Base-by-base conservation (phyloP, 176 grass and related monocot species). In the Musa schizocarpa region DNA sequence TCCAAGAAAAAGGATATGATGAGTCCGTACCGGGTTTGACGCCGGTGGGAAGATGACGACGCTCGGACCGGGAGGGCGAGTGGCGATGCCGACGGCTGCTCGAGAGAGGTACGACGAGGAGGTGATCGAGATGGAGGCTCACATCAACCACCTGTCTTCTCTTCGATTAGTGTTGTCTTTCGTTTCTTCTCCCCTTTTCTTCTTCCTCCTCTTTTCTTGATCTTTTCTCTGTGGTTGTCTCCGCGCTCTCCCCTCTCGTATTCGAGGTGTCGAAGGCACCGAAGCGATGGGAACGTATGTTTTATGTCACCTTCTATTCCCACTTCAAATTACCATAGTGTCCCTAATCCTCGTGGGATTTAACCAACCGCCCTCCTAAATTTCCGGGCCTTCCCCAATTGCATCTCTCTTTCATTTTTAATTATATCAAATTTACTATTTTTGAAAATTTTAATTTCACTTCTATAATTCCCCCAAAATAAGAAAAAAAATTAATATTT, bases 251-350 rank as follows among this genome's bases (percentile, higher is more conserved):
- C 50, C 29, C 50, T 70, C 68, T 50, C 49, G 43, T 9, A 34
- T 70, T 34, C 50, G 68, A 43, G 68, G 68, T 48, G 9, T 70
- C 14, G 3, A 70, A 43, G 34, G 68, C 68, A 70, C 50, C 51
- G 48, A 70, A 50, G 68, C 8, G 68, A 20, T 50, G 34, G 68
- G 68, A 50, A 70, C 68, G 68, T 52, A 70, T 70, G 17, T 48
- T 65, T 26, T 65, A 23, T 11, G 63, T 22, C 34, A 23, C 9
- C 20, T 64, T 34, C 20, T 50, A 7, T 69, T 19, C 66, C n/a
- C 9, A 13, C n/a, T 13, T 10, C 7, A 70, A 70, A 20, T 20
- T 7, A 70, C 68, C 9, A 11, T 11, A 50, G 0, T 1, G 1
- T 9, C 68, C 48, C 48, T 11, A 21, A 1, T 8, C 7, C 9